Base-by-base conservation (phyloP, 202 grass and related monocot species). In the Eragrostis tef region DNA sequence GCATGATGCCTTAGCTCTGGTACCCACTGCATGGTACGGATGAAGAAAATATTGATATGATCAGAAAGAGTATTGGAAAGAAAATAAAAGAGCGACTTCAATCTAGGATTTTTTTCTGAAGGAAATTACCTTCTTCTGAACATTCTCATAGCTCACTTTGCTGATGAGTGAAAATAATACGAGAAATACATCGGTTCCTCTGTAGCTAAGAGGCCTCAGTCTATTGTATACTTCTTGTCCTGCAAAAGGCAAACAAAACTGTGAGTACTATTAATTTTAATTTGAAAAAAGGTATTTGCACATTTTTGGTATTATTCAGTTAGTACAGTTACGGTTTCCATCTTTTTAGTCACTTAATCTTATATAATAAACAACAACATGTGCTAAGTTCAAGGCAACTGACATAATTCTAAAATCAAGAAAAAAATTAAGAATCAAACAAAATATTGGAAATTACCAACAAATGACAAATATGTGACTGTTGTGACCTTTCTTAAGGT, bases 201-300 rank as follows among this genome's bases (percentile, higher is more conserved):
- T 84, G 78, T 91, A 94, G 79, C 89, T 94, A 11, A 94, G 89
- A 16, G 92, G 92, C 59, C 92, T 85, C 25, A 94, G 73, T 14
- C 92, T 94, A 17, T 89, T 94, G 73, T 94, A 94, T 52, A 92
- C 92, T 60, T 94, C 92, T 81, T 94, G 89, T 14, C 87, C 92
- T 94, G 79, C 11, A 71, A 67, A 70, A 53, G 45, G 75, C 67
- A 24, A 69, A 36, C 56, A 20, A 73, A 76, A 34, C 19, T 58
- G n/a, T 36, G 34, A 51, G 12, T 67, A 53, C 48, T 65, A 62
- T 25, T 67, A n/a, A n/a, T 27, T 11, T 71, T 7, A 58, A 60
- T 16, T 16, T 5, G 4, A 1, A 16, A 52, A 16, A 20, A 68
- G 6, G 0, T 31, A 31, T 31, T 31, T 31, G 29, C 29, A 31